Conservation (phyloP, 106 monocot genomes). For the Vanilla planifolia region DNA sequence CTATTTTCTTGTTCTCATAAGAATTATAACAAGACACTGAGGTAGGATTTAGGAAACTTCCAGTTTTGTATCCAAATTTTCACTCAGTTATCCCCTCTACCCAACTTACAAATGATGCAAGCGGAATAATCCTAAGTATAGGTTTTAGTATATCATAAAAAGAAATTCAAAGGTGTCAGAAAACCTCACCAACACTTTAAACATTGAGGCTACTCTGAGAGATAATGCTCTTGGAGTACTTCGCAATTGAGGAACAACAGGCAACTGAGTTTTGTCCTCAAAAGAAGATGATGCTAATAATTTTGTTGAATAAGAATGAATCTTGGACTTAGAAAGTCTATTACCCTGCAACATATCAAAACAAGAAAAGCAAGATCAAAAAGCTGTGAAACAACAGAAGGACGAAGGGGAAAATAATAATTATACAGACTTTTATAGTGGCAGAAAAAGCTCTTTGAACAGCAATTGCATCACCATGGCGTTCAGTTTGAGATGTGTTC, state of each 20-base stretch:
- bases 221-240: constrained; percentile 49
- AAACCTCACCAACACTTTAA: constrained; percentile 77
- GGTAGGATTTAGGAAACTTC: too few relatives aligned
- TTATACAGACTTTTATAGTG: constrained; percentile 44
- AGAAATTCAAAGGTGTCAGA: neutral
- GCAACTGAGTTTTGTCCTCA: constrained; percentile 19
- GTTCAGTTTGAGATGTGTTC: constrained; percentile 52
- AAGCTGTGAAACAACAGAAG: neutral
- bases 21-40: too few relatives aligned
- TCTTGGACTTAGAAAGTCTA: constrained; percentile 42
- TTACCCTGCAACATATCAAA: constrained; percentile 28
- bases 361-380: constrained; percentile 1
- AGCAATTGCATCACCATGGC: constrained; percentile 69
- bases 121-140: too few relatives aligned
- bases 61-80: too few relatives aligned
- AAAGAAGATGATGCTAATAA: constrained; percentile 63
- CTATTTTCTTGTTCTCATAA: too few relatives aligned
- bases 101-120: too few relatives aligned
- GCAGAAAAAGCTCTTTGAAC: constrained; percentile 91
- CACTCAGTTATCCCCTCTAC: too few relatives aligned
- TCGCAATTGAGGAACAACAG: constrained; percentile 59
- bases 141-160: too few relatives aligned
- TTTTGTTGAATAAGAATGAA: constrained; percentile 43
- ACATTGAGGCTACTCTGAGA: constrained; percentile 76
- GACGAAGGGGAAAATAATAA: neutral